Conservation (phyloP, 176 grass and related monocot genomes). For the Guadua angustifolia region DNA sequence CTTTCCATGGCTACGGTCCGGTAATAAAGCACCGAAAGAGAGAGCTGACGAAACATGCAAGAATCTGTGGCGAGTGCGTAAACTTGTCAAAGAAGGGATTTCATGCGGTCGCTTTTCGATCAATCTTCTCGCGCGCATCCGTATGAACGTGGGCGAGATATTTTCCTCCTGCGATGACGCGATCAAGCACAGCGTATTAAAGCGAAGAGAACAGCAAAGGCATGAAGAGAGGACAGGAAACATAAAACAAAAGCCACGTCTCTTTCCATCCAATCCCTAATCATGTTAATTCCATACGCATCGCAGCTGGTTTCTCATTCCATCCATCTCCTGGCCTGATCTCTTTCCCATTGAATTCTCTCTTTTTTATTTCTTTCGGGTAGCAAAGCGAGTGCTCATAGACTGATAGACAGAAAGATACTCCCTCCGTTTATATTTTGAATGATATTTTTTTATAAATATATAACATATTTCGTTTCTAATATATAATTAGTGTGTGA, state of each 20-base stretch:
- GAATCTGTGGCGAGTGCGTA: not conserved
- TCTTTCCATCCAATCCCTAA: not conserved
- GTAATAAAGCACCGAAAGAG: constrained; percentile 23
- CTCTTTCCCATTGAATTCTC: not conserved
- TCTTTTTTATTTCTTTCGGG: not conserved
- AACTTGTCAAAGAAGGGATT: constrained; percentile 32
- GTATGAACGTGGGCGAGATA: not conserved
- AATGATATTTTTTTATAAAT: too few relatives aligned
- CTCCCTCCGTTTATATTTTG: too few relatives aligned
- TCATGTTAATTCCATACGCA: constrained; percentile 35
- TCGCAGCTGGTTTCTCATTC: constrained; percentile 41
- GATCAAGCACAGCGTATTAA: not conserved
- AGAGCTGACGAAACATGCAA: not conserved
- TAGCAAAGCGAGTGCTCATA: not conserved
- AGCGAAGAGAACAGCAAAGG: not conserved
- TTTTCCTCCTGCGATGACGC: not conserved
- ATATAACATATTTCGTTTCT: too few relatives aligned
- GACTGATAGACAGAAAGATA: not conserved
- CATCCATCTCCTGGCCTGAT: too few relatives aligned
- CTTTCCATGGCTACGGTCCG: not conserved
- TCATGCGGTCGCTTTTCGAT: not conserved
- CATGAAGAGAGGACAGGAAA: not conserved
- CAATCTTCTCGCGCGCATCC: not conserved
- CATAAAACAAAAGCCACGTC: constrained; percentile 24
- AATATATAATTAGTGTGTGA: too few relatives aligned